These are phyloP conservation scores for Mycena floridula DNA, from an alignment of 768 basidiomycete species.

Conservation along the genomic window DNA sequence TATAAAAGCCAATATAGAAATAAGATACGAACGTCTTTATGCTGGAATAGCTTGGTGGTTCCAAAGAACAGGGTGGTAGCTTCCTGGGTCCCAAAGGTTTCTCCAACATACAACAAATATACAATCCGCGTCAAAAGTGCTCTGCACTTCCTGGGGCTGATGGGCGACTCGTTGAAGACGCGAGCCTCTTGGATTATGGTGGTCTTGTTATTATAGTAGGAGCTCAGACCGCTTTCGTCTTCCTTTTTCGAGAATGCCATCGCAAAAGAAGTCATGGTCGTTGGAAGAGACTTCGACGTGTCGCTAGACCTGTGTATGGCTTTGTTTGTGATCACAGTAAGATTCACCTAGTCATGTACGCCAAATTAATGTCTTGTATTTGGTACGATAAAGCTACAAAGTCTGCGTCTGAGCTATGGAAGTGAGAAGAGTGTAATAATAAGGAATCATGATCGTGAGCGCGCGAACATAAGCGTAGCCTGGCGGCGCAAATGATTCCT, in stretches of 20 bases:
- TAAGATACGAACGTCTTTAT: conserved; percentile 83
- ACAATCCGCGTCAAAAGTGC: conserved; percentile 94
- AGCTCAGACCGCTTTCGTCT: conserved; percentile 89
- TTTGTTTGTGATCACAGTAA: too few species aligned
- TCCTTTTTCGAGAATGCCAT: conserved; percentile 86
- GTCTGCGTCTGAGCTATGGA: too few species aligned
- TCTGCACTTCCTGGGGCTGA: conserved; percentile 95
- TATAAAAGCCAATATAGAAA: conserved; percentile 6
- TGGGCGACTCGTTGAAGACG: conserved; percentile 98
- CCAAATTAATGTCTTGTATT: too few species aligned
- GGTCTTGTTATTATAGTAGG: conserved; percentile 95
- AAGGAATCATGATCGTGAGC: too few species aligned
- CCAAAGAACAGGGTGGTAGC: conserved; percentile 98
- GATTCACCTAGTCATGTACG: too few species aligned
- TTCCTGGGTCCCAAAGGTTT: conserved; percentile 91
- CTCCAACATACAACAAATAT: conserved; percentile 93
- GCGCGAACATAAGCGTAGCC: too few species aligned
- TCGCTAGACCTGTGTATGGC: too few species aligned
- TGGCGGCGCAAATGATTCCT: too few species aligned
- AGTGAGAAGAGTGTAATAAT: too few species aligned
- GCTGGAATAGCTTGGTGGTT: conserved; percentile 97
- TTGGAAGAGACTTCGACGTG: too few species aligned
- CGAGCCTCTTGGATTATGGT: conserved; percentile 98
- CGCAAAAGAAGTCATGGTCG: conserved; percentile 13
- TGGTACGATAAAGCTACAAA: too few species aligned